Evolutionary conservation across 108 stramenopile species (phyloP).

Genomic region (Cyclotella atomus): DNA sequence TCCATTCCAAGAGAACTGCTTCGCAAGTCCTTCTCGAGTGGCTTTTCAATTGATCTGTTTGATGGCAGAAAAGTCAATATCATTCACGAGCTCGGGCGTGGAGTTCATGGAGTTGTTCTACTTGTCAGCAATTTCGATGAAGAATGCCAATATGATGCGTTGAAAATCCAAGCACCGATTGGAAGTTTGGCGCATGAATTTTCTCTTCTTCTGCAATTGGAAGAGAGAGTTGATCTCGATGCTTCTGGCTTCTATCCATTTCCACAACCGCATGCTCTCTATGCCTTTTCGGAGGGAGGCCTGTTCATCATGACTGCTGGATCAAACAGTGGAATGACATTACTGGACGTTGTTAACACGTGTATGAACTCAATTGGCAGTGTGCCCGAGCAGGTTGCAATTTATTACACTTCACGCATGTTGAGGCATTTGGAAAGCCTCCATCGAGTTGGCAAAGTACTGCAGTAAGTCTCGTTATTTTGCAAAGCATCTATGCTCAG

Average conservation of each 20-base stretch:
- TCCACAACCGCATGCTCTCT: conserved; percentile 63
- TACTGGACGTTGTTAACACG: conserved; percentile 78
- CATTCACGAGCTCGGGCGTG: conserved; percentile 72
- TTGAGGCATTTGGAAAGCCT: conserved; percentile 68
- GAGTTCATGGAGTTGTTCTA: conserved; percentile 74
- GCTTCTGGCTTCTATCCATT: conserved; percentile 49
- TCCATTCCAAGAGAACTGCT: conserved; percentile 40
- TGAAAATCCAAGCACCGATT: conserved; percentile 80
- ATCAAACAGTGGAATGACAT: conserved; percentile 70
- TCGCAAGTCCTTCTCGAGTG: conserved; percentile 42
- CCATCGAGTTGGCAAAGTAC: conserved; percentile 74
- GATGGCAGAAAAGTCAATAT: conserved; percentile 54
- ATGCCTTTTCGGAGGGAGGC: conserved; percentile 70
- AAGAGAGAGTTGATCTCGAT: conserved; percentile 48
- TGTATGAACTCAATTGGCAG: conserved; percentile 60
- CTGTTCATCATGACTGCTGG: conserved; percentile 78
- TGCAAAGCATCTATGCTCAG: too few relatives aligned
- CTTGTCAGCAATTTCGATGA: conserved; percentile 37
- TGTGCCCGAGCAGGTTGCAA: conserved; percentile 73
- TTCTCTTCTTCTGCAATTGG: conserved; percentile 49
- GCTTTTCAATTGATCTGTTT: conserved; percentile 48
- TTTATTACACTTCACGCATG: conserved; percentile 79
- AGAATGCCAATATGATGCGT: conserved; percentile 42
- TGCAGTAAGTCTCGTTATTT: conserved; percentile 69
- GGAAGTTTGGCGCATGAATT: conserved; percentile 78